Conservation (phyloP, 768 basidiomycete genomes). For the Naganishia onofrii region DNA sequence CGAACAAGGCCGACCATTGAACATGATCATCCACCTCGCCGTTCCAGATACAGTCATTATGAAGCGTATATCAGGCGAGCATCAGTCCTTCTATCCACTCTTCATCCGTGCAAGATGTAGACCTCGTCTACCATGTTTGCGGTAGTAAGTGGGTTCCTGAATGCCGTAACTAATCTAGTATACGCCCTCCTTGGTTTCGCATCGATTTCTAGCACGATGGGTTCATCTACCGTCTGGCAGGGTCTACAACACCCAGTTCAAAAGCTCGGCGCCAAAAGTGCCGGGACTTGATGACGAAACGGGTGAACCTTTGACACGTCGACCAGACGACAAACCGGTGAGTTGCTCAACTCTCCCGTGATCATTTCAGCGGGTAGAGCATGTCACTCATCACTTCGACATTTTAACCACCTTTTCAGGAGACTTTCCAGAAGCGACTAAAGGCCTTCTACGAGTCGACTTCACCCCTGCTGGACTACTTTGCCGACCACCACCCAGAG, state of each 20-base stretch:
- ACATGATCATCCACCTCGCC: constrained; percentile 53
- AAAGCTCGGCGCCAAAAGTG: constrained; percentile 45
- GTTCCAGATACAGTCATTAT: constrained; percentile 52
- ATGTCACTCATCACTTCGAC: neutral
- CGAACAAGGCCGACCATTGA: constrained; percentile 49
- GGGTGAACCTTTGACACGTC: constrained; percentile 49
- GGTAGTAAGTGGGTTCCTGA: neutral
- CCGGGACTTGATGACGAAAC: constrained; percentile 51
- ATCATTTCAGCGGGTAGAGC: neutral
- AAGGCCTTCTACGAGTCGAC: constrained; percentile 52
- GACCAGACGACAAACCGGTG: constrained; percentile 53
- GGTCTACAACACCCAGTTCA: constrained; percentile 51
- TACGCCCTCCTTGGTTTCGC: neutral
- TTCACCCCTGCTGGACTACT: constrained; percentile 51
- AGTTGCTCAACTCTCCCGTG: constrained; percentile 13
- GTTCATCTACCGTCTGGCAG: constrained; percentile 52
- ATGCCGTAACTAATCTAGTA: neutral
- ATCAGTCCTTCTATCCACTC: neutral
- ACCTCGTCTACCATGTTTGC: neutral
- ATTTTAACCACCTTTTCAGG: constrained; percentile 34
- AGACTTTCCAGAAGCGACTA: constrained; percentile 50
- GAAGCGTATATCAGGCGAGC: constrained; percentile 50
- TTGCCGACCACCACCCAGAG: constrained; percentile 45
- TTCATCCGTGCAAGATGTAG: neutral
- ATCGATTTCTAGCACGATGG: constrained; percentile 47